Percentiles rank a stretch among this genome's conserved stretches.
Conservation (phyloP, 1,284 basidiomycete genomes). For the Somion occarium region DNA sequence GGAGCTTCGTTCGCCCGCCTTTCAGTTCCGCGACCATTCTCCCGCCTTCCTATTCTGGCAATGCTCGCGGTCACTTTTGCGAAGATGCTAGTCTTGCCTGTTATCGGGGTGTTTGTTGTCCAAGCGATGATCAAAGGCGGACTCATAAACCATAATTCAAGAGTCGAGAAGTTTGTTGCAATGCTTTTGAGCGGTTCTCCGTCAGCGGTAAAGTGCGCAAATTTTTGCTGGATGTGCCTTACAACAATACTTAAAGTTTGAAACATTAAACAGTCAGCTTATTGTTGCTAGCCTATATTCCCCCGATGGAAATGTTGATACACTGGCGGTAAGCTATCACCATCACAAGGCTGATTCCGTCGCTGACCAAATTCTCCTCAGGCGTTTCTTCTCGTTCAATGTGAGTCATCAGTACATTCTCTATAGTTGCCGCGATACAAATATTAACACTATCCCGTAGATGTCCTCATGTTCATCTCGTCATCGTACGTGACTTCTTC, state of each 20-base stretch:
- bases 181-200: conserved; percentile 38
- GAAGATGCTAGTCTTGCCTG: conserved; percentile 51
- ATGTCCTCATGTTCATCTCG: conserved; percentile 35
- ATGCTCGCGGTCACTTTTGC: conserved; percentile 40
- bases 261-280: conserved; percentile 28
- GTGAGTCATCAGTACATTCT: conserved; percentile 21
- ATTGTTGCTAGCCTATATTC: conserved; percentile 35
- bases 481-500: conserved; percentile 27
- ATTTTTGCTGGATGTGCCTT: background rate
- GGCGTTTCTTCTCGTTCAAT: conserved; percentile 37
- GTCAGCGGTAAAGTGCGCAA: conserved; percentile 32
- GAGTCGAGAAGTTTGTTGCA: conserved; percentile 38
- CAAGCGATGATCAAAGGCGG: conserved; percentile 33
- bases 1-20: conserved; percentile 52
- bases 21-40: conserved; percentile 34
- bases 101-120: conserved; percentile 44
- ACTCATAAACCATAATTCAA: conserved; percentile 31
- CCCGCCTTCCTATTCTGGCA: conserved; percentile 41
- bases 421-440: background rate
- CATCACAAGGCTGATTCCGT: background rate
- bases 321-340: conserved; percentile 27
- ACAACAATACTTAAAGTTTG: background rate
- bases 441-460: conserved; percentile 15
- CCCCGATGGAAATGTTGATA: conserved; percentile 34
- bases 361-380: conserved; percentile 9